Evolutionary conservation across 2,329 filamentous ascomycete genomes (phyloP), one percentile per base, ranked within the genome.

Genomic region (Aspergillus latus): DNA sequence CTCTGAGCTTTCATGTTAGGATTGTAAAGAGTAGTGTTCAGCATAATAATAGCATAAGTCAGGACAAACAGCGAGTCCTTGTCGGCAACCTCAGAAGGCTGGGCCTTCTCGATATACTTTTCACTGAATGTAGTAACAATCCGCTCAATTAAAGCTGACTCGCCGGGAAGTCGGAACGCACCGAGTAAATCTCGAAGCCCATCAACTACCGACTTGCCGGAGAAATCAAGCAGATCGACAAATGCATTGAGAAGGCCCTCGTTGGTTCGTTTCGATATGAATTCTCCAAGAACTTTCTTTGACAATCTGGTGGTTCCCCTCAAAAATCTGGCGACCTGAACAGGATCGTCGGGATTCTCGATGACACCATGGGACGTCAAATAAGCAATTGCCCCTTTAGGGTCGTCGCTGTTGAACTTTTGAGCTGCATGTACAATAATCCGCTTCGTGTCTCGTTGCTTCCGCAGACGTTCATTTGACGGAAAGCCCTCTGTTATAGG

Each of bases 21-120:
- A 68, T 96, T 99, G 73, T 97, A 94, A 66, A 95, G 88, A 69
- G 99, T 94, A 1, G 93, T 97, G 69, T 99, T 99, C 55, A 99
- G 79, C 85, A 99, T 92, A 72, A 99, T 96, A 67, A 97, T 95
- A 37, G 92, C 94, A 70, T 99, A 99, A 0, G 90, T 93, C 50
- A 99, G 79, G 47, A 99, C 86, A 67, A 90, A 99, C 21, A 94
- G 87, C 6, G 92, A 86, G 71, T 99, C 94, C 65, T 90, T 88
- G 67, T 96, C 87, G 5, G 87, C 88, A 60, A 97, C 86, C 21
- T 87, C 88, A 52, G 88, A 84, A 0, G 89, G 88, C 28, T 85
- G 82, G 5, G 83, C 84, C 57, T 84, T 85, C 7, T 82, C 77
- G 71, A 88, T 89, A 71, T 96, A 99, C 68, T 90, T 90, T 62